Conservation (phyloP, 106 monocot genomes). For the Dendrobium chrysotoxum region DNA sequence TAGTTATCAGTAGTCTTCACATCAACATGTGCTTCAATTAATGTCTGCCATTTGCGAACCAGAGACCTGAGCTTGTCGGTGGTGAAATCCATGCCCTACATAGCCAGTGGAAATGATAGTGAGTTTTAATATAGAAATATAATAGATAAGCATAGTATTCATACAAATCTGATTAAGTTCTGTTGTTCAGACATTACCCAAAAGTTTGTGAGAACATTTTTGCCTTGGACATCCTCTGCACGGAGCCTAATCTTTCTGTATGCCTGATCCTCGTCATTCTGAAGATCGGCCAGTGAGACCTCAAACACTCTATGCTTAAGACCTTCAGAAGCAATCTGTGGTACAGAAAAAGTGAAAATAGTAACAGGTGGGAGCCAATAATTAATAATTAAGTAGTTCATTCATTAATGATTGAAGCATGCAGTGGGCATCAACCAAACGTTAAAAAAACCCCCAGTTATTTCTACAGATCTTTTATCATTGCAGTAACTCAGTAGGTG, state of each 20-base stretch:
- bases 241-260: constrained; percentile 87
- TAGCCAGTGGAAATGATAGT: no score
- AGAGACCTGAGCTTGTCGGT: constrained; percentile 83
- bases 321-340: constrained; percentile 84
- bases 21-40: constrained; percentile 94
- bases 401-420: no score
- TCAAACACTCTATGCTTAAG: constrained; percentile 94
- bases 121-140: no score
- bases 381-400: no score
- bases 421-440: no score
- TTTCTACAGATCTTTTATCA: no score
- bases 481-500: no score
- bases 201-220: constrained; percentile 90
- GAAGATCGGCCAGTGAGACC: constrained; percentile 75
- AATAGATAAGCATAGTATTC: no score
- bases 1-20: constrained; percentile 92
- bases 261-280: constrained; percentile 86
- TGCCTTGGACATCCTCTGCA: constrained; percentile 85
- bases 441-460: no score
- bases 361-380: no score
- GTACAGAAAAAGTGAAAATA: no score
- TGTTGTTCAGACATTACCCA: constrained; percentile 45
- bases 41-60: constrained; percentile 82
- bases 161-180: no score
- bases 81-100: constrained; percentile 83